Evolutionary conservation across 306 rosid species (phyloP).

Genomic region (Cajanus cajan): DNA sequence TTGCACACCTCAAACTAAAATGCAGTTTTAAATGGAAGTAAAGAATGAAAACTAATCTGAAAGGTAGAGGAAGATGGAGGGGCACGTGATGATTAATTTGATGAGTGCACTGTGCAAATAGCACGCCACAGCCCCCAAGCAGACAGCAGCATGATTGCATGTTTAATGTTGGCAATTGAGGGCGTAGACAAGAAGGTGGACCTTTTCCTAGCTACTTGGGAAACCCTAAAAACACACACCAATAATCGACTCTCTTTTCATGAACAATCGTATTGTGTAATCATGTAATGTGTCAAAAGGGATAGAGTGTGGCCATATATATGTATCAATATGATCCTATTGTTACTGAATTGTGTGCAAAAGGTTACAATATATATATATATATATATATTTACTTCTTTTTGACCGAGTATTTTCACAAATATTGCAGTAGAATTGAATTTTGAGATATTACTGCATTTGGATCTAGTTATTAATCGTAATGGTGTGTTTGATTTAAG

Average conservation of each 20-base stretch:
- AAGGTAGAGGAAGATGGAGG: background rate
- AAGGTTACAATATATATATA: background rate
- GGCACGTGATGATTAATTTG: slow-evolving; percentile 12
- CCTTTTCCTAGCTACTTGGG: background rate
- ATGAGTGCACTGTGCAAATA: slow-evolving; percentile 39
- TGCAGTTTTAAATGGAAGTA: background rate
- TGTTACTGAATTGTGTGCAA: background rate
- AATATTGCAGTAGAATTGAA: too few relatives aligned
- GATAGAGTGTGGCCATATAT: background rate
- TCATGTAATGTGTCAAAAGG: background rate
- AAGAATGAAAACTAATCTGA: background rate
- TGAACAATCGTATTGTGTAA: background rate
- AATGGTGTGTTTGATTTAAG: too few relatives aligned
- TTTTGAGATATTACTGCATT: too few relatives aligned
- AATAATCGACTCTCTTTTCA: background rate
- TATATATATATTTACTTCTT: too few relatives aligned
- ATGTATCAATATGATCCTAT: background rate
- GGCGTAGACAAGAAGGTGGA: slow-evolving; percentile 29
- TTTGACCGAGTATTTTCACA: too few relatives aligned
- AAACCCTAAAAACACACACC: background rate
- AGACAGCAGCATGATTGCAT: slow-evolving; percentile 52
- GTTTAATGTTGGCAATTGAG: background rate
- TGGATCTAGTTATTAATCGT: too few relatives aligned
- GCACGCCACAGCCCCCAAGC: slow-evolving; percentile 57
- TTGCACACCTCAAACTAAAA: background rate